phyloP scores from a whole-genome alignment of 345 rosid species.

The Eucalyptus curtisii region DNA sequence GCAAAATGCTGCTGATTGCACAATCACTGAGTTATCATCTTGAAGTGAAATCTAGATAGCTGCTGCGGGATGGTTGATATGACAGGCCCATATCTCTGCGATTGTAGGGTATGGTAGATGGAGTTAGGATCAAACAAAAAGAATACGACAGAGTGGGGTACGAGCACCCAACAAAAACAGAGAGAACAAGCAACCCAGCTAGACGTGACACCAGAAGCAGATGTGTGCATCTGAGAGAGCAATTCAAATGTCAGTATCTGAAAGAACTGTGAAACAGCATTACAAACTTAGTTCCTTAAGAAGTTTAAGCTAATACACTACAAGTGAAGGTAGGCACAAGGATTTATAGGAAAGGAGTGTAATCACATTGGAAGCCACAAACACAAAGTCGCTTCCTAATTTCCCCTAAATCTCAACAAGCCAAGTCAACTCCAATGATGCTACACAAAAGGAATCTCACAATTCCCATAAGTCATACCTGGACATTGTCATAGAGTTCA shows the following conservation, averaged over 20 bases:
- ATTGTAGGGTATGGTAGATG: background rate
- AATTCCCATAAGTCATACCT: conserved; percentile 23
- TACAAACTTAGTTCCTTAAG: background rate
- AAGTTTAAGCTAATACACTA: background rate
- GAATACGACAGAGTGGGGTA: background rate
- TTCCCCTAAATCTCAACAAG: background rate
- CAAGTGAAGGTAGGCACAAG: background rate
- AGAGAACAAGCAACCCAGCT: background rate
- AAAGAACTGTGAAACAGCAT: background rate
- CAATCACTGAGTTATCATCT: conserved; percentile 64
- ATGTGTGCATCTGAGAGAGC: background rate
- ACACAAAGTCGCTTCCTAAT: background rate
- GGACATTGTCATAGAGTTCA: conserved; percentile 95
- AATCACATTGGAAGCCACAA: background rate
- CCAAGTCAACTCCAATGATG: background rate
- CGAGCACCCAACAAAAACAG: background rate
- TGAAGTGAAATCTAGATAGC: conserved; percentile 95
- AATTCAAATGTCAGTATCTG: background rate
- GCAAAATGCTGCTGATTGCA: background rate
- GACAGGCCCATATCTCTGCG: conserved; percentile 92
- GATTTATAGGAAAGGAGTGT: background rate
- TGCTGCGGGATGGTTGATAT: conserved; percentile 97
- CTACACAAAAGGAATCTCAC: background rate
- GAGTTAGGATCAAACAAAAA: background rate
- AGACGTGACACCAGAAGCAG: background rate